Evolutionary conservation across 169 alveolate species (phyloP).

Genomic region (Plasmodium fragile): DNA sequence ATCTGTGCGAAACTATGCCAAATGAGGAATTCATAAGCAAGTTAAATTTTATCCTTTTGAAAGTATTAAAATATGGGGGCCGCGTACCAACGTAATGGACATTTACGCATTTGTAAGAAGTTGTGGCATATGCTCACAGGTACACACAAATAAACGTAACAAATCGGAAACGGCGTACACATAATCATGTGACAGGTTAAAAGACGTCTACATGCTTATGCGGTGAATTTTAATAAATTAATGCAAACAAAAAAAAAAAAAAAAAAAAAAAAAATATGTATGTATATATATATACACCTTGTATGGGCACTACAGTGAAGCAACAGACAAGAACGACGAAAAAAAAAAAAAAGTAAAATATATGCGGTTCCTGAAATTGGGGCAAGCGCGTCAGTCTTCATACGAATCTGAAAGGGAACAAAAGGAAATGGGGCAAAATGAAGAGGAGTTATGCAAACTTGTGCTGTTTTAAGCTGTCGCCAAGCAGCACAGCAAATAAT

Average conservation of each 20-base stretch:
- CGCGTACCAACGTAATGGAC: background rate
- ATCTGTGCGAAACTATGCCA: background rate
- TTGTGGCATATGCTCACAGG: background rate
- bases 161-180: background rate
- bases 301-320: background rate
- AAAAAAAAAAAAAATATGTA: background rate
- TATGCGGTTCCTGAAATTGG: background rate
- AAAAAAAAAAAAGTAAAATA: background rate
- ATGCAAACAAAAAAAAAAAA: background rate
- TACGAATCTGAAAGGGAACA: slow-evolving; percentile 18
- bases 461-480: background rate
- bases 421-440: background rate
- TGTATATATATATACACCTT: background rate
- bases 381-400: slow-evolving; percentile 11
- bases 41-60: background rate
- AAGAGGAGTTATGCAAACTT: background rate
- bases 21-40: background rate
- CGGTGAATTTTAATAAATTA: background rate
- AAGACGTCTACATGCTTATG: background rate
- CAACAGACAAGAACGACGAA: background rate
- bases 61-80: background rate
- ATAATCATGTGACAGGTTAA: background rate
- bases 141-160: background rate
- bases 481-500: background rate
- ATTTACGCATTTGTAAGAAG: background rate